phyloP scores from a whole-genome alignment of 805 yeast genomes.

The Candida sphagnicola region DNA sequence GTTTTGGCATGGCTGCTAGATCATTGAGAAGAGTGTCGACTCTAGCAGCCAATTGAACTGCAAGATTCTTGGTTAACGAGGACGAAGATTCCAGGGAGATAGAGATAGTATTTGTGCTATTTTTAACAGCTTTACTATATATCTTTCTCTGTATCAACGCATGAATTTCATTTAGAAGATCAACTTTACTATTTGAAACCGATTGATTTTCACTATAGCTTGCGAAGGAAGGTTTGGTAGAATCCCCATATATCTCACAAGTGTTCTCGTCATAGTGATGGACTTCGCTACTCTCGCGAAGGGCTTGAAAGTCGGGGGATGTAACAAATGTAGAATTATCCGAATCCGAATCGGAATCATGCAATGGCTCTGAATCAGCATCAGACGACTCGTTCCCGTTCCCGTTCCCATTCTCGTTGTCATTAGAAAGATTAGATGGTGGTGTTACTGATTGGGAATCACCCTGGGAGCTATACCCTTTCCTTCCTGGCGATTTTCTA shows the following conservation, averaged over 20 bases:
- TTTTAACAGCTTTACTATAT: conserved; percentile 1
- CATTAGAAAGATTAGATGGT: too few species aligned
- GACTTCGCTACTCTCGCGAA: too few species aligned
- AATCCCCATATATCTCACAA: conserved; percentile 7
- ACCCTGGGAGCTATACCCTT: too few species aligned
- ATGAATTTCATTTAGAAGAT: conserved; percentile 10
- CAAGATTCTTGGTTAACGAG: conserved; percentile 4
- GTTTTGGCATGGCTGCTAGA: conserved; percentile 6
- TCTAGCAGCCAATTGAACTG: conserved; percentile 9
- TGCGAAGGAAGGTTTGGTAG: background rate
- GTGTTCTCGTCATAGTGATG: conserved; percentile 6
- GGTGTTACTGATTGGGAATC: too few species aligned
- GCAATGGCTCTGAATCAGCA: too few species aligned
- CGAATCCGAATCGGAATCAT: too few species aligned
- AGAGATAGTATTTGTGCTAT: conserved; percentile 1
- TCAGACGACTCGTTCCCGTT: too few species aligned
- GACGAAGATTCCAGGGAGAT: background rate
- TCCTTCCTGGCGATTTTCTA: background rate
- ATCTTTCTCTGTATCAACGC: conserved; percentile 8
- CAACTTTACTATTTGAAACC: conserved; percentile 6
- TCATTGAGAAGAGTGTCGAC: conserved; percentile 8
- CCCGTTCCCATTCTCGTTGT: too few species aligned
- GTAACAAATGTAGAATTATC: too few species aligned
- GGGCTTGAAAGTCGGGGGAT: too few species aligned
- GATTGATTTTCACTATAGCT: background rate